Conservation (phyloP, 148 eudicot genomes). For the Pouteria glomerata region DNA sequence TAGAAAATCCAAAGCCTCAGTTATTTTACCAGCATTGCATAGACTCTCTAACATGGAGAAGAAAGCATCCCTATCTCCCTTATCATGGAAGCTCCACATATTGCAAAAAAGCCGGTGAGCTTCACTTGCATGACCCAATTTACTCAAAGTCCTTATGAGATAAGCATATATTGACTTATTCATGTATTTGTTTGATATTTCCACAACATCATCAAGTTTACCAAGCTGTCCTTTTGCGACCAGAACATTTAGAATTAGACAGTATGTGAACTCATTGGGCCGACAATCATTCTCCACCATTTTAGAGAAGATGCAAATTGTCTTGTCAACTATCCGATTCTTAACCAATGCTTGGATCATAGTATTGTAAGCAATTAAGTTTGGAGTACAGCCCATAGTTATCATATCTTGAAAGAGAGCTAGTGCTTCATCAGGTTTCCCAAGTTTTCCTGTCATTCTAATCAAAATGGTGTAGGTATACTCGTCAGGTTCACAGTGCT, state of each 20-base stretch:
- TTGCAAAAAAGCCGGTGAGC: conserved; percentile 86
- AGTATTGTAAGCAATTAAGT: conserved; percentile 74
- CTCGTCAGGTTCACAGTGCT: conserved; percentile 77
- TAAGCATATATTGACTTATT: conserved; percentile 77
- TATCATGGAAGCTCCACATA: conserved; percentile 81
- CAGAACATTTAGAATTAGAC: conserved; percentile 62
- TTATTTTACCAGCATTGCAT: conserved; percentile 62
- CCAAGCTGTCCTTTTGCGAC: conserved; percentile 73
- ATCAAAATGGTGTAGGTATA: conserved; percentile 85
- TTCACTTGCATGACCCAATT: conserved; percentile 86
- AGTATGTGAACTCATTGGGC: conserved; percentile 87
- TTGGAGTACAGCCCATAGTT: conserved; percentile 55
- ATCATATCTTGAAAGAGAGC: conserved; percentile 78
- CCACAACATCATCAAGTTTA: conserved; percentile 67
- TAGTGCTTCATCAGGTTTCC: conserved; percentile 62
- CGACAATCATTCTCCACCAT: conserved; percentile 78
- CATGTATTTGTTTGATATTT: conserved; percentile 69
- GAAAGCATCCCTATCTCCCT: conserved; percentile 88
- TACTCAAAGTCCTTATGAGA: conserved; percentile 74
- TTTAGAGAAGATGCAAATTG: conserved; percentile 62
- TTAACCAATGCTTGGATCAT: conserved; percentile 67
- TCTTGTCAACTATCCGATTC: conserved; percentile 64
- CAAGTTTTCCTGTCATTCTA: conserved; percentile 70
- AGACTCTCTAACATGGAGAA: conserved; percentile 81
- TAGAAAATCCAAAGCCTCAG: conserved; percentile 74